Evolutionary conservation across 768 basidiomycete genomes (phyloP), one percentile per base, ranked within the genome.

Genomic region (Mrakia gelida): DNA sequence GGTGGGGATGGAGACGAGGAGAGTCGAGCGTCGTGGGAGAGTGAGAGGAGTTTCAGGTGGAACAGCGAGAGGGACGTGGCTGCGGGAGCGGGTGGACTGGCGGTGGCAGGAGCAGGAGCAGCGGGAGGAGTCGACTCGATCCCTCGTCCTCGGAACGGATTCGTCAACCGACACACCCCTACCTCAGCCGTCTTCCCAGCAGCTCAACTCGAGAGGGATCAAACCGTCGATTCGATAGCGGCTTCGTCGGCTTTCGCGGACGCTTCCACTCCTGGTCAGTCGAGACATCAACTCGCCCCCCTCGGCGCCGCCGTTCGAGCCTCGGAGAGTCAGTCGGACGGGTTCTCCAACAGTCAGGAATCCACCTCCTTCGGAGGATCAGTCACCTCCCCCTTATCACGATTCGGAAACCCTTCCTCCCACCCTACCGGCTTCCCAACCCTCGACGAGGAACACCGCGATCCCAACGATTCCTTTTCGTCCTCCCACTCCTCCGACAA

Each of bases 161-260:
- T 73, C 72, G 32, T 38, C 56, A 72, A 72, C 49, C 71, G 45
- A 49, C 71, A 72, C 49, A 72, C 71, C 3, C 71, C 71, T 15
- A 72, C 71, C 49, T 52, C 71, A 45, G 32, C 71, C 11, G 71
- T 72, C n/a, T 52, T 72, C 49, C 71, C 43, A n/a, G 15, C 52
- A 9, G 18, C 72, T 10, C 52, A n/a, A 8, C 52, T 73, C 56
- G 49, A 52, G 23, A n/a, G 72, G 26, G 72, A 73, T 6, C 30
- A 54, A 21, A 73, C 72, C 8, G 54, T 32, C 52, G 13, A 61
- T 28, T 59, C 59, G 26, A 59, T 59, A 59, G 59, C 59, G n/a
- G 28, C 59, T 28, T 75, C 74, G 6, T 75, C 74, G 23, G 32
- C 28, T 8, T 75, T 75, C 52, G 74, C 74, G 41, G 74, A 75